Conservation (phyloP, 2,329 filamentous ascomycete genomes). For the Rutstroemia sydowiana region DNA sequence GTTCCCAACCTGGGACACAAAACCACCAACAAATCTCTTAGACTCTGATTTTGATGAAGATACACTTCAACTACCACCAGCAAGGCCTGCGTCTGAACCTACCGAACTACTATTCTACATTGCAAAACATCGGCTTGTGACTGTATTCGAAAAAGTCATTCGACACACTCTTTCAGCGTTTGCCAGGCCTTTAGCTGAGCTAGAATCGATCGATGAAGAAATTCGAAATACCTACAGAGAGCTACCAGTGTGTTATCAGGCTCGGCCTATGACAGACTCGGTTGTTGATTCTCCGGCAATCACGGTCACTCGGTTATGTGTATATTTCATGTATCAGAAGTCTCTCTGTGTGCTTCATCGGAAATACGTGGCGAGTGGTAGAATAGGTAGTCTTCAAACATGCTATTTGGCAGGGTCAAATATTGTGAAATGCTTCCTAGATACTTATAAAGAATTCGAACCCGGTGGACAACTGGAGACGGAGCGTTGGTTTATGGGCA, state of each 20-base stretch:
- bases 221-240: constrained; percentile 18
- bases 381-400: constrained; percentile 12
- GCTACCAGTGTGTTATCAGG: constrained; percentile 15
- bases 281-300: constrained; percentile 20
- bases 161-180: constrained; percentile 23
- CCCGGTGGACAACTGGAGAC: constrained; percentile 21
- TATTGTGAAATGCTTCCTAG: constrained; percentile 20
- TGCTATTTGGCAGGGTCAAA: constrained; percentile 20
- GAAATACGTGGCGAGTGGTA: constrained; percentile 22
- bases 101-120: constrained; percentile 21
- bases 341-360: constrained; percentile 27
- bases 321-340: constrained; percentile 25
- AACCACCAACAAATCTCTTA: constrained; percentile 33
- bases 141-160: constrained; percentile 21
- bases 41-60: constrained; percentile 36
- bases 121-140: constrained; percentile 27
- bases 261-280: constrained; percentile 20
- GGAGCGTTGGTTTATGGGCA: constrained; percentile 24
- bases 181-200: background rate
- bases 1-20: constrained; percentile 32
- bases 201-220: constrained; percentile 16
- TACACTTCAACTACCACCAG: constrained; percentile 25
- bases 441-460: constrained; percentile 24
- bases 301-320: constrained; percentile 20
- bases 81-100: constrained; percentile 24